Evolutionary conservation across 2,329 filamentous ascomycete species (phyloP).

Genomic region (Corinectria fuckeliana): DNA sequence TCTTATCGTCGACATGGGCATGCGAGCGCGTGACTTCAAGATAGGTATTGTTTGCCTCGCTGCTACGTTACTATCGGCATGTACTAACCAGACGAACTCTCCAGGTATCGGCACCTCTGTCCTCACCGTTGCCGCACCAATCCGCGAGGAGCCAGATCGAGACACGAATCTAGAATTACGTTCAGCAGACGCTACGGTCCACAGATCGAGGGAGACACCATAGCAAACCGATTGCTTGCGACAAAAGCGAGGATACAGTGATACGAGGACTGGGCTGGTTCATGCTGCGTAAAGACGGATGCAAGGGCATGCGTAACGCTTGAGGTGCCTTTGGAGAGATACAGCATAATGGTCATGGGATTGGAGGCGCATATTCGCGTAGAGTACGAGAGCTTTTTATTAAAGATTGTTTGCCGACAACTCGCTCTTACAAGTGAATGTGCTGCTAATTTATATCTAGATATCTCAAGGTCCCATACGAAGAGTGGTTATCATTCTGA

Average conservation of each 20-base stretch:
- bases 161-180: neutral
- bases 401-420: neutral
- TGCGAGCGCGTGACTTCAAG: neutral
- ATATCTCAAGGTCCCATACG: too few species aligned
- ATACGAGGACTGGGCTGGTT: neutral
- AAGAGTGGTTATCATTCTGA: too few species aligned
- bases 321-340: neutral
- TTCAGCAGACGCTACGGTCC: neutral
- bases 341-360: neutral
- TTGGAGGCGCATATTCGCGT: neutral
- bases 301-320: neutral
- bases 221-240: neutral
- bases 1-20: neutral
- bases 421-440: too few species aligned
- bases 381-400: neutral
- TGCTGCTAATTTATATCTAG: too few species aligned
- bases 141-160: neutral
- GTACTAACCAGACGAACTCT: neutral
- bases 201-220: neutral
- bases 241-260: neutral
- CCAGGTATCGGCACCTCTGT: neutral
- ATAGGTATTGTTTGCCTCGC: neutral
- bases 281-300: neutral
- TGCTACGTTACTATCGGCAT: neutral
- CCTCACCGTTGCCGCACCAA: neutral